Evolutionary conservation across 352 stramenopile genomes (phyloP), one percentile per base, ranked within the genome.

Genomic region (Phytophthora multivora): DNA sequence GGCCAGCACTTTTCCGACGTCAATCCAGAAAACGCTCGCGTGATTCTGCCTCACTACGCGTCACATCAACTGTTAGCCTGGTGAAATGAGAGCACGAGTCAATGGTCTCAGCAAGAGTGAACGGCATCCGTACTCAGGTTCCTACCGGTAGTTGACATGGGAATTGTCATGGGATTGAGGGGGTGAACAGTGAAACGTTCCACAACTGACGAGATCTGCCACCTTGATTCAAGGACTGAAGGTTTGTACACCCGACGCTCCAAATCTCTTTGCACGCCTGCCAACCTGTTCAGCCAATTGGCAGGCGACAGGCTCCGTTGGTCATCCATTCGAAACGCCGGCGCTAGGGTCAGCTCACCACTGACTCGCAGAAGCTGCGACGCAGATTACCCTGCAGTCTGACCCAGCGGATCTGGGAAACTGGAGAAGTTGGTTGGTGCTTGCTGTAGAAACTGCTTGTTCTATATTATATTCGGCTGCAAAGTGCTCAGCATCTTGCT

Each of bases 391-490:
- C 21, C 12, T 33, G 12, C 7, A 12, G 28, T 33, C 28, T 33
- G 28, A 33, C 28, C 9, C 28, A 33, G 28, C 28, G 28, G 28
- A 33, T 33, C 28, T 33, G 28, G 8, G 7, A 33, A 12, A 33
- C 7, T 12, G 7, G 7, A 12, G 4, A 4, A 23, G 21, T 9
- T 25, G 19, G 39, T 48, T 13, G 42, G 23, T 15, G 21, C 0
- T 23, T 4, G 21, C 4, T 23, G 1, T 2, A 16, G 19, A 13
- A 47, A 31, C 35, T 15, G 38, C 43, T 42, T 51, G 46, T 18
- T 57, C 55, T 58, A 58, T 36, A 58, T 58, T 59, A 39, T 28
- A 19, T n/a, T 49, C 4, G 51, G 25, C 35, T 46, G 48, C 36
- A 59, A 51, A 51, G 28, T 25, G 47, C 30, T 30, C 46, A 58